Evolutionary conservation across 2,329 filamentous ascomycete species (phyloP), one percentile per base, ranked within the genome.

Genomic region (Beauveria medogensis): DNA sequence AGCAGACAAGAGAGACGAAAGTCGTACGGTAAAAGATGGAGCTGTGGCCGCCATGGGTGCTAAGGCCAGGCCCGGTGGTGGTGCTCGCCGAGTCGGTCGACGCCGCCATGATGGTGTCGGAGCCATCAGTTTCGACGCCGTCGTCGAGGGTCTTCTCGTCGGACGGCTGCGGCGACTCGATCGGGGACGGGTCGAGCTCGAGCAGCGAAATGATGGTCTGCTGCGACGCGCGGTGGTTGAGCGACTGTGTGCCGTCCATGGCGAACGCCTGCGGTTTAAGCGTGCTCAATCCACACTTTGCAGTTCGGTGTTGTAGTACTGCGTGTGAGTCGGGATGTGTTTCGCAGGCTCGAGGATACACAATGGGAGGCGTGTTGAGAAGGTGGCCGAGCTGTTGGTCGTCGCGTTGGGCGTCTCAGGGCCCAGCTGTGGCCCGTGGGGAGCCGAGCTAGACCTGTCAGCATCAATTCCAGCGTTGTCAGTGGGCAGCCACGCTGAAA

Each of bases 161-260:
- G 18, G 69, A 80, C 62, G 70, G 80, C 59, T 87, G 69, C 2
- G 77, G 73, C 43, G 74, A 74, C 28, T 82, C 88, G 48, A 96
- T 90, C 0, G 92, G 92, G 24, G 86, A 86, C 3, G 92, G 92
- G 58, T 96, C 92, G 64, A 97, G 79, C 70, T 93, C 85, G 56
- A 88, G 81, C 62, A 96, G 81, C 47, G 88, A 88, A 62, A 85
- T 75, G 58, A 86, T 74, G 43, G 85, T 85, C 67, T 80, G 80
- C 63, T 78, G 74, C 48, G 80, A 83, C 63, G 74, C 77, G 58
- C 71, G 75, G 58, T 67, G 70, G 60, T 70, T 68, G 37, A 78
- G 70, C 28, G 73, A 66, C 26, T 68, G 59, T 20, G 18, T 20
- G 47, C 10, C 18, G 4, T 47, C 58, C 58, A 60, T 60, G 41